Base-by-base conservation (phyloP, 345 rosid species). In the Eutrema heterophyllum region DNA sequence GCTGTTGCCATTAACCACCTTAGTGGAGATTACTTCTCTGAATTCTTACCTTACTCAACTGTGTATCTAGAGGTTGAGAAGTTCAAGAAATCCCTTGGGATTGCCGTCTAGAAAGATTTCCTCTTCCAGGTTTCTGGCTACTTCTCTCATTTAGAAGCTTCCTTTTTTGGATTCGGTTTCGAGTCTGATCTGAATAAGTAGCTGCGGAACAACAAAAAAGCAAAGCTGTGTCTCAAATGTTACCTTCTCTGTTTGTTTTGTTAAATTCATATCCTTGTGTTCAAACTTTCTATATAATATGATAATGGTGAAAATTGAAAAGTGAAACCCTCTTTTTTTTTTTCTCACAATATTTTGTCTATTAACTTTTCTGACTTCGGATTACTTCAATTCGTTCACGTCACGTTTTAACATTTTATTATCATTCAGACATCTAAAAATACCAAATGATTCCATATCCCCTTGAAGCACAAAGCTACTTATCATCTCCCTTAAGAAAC, bases 1-100 rank as follows among this genome's bases (percentile, higher is more conserved):
- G 96, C 99, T 2, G 98, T 90, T 40, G 98, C 99, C 64, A 87
- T 96, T 32, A 88, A 86, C 55, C 94, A 96, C 84, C 84, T 86
- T 49, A 92, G 98, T 80, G 85, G 81, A 45, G 81, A 75, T 70
- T 72, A 96, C 81, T 89, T 82, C 87, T 83, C 87, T 7, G 99
- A 92, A 85, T 92, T 84, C 66, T 89, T 95, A 26, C 97, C 99
- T 13, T 87, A 90, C 86, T 90, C 98, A 10, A 89, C 97, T 0
- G 88, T 82, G 45, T 90, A 92, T 82, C 83, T 92, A 84, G 97
- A 92, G 86, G 98, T 96, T 14, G 99, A 96, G 83, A 92, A 95
- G 83, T 77, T 89, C 65, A 95, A 86, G 82, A 90, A 92, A 73
- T 80, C 90, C 69, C 65, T 84, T 64, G 94, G 94, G 12, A 88